Evolutionary conservation across 2,329 filamentous ascomycete species (phyloP).

Genomic region (Colletotrichum graminicola): DNA sequence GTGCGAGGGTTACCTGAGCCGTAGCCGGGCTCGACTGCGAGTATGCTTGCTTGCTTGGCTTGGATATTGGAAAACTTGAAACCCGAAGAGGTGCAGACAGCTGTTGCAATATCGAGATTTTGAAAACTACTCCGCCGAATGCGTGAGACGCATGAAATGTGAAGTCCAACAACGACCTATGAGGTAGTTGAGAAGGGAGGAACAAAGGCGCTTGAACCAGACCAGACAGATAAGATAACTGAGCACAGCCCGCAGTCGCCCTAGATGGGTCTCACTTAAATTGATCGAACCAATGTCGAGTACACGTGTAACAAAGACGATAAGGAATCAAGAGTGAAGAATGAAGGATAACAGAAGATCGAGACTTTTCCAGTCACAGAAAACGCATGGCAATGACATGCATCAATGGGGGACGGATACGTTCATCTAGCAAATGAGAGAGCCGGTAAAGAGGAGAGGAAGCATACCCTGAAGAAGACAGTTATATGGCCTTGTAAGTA

Average conservation of each 20-base stretch:
- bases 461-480: not conserved
- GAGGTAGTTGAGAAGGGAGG: not conserved
- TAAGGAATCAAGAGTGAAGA: not conserved
- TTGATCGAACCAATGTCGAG: not conserved
- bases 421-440: not conserved
- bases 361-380: not conserved
- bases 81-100: not conserved
- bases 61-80: not conserved
- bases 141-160: not conserved
- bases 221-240: slow-evolving; percentile 22
- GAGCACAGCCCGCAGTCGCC: slow-evolving; percentile 6
- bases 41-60: not conserved
- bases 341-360: not conserved
- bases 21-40: not conserved
- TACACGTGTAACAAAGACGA: slow-evolving; percentile 8
- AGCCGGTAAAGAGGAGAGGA: not conserved
- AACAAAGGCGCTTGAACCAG: not conserved
- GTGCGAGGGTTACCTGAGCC: not conserved
- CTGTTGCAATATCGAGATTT: not conserved
- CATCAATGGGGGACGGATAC: not conserved
- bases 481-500: not conserved
- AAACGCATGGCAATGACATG: not conserved
- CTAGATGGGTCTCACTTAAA: slow-evolving; percentile 12
- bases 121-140: not conserved
- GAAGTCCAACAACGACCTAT: not conserved